These are phyloP conservation scores for Pythium vanterpoolii DNA, from an alignment of 352 stramenopile species.

Conservation along the genomic window DNA sequence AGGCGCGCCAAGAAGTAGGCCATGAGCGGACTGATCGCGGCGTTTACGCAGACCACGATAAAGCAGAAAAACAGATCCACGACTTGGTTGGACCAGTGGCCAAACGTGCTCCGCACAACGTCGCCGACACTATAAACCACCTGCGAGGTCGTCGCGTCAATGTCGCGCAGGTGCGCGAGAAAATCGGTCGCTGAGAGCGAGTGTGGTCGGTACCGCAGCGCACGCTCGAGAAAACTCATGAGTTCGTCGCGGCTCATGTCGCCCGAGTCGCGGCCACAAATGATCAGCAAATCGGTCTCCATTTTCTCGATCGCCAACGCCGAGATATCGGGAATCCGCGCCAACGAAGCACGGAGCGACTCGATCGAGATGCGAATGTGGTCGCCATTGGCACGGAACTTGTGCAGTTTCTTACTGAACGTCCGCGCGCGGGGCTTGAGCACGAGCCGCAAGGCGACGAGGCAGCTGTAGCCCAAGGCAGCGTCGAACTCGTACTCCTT, in stretches of 20 bases:
- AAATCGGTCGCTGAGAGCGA: conserved; percentile 83
- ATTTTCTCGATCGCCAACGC: conserved; percentile 87
- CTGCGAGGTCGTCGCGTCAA: conserved; percentile 74
- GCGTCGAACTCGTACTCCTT: conserved; percentile 64
- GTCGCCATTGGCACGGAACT: conserved; percentile 82
- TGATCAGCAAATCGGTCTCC: conserved; percentile 88
- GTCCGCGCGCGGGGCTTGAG: conserved; percentile 78
- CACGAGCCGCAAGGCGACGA: conserved; percentile 71
- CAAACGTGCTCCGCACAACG: conserved; percentile 74
- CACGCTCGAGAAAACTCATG: conserved; percentile 83
- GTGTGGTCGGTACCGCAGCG: conserved; percentile 73
- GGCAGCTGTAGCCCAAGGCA: conserved; percentile 58
- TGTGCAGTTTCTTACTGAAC: conserved; percentile 89
- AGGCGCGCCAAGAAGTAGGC: conserved; percentile 75
- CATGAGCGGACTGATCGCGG: conserved; percentile 71
- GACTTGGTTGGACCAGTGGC: conserved; percentile 85
- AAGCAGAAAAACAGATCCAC: conserved; percentile 68
- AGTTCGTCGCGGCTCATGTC: conserved; percentile 87
- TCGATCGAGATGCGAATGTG: conserved; percentile 86
- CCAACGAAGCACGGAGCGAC: conserved; percentile 70
- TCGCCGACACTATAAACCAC: conserved; percentile 74
- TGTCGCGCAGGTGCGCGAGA: conserved; percentile 75
- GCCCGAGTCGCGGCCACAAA: conserved; percentile 78
- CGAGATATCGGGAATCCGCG: conserved; percentile 77
- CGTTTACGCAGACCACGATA: conserved; percentile 81